Evolutionary conservation across 306 rosid genomes (phyloP), one percentile per base, ranked within the genome.

Genomic region (Medicago arabica): DNA sequence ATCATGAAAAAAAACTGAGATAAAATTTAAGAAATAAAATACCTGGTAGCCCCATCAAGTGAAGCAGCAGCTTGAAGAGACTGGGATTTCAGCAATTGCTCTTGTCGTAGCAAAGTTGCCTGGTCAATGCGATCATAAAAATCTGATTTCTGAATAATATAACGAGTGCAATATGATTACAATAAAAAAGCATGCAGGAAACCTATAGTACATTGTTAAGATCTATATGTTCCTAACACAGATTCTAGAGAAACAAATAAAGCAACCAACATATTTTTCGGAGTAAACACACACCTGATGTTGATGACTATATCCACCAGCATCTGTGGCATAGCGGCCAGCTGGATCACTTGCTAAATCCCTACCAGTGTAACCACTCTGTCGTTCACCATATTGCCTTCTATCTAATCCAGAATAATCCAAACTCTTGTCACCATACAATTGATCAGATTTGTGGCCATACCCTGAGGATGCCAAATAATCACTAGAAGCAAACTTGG

Each of bases 21-120:
- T 72, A 23, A 40, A 72, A 54, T 13, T 58, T 4, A 3, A 54
- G 28, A 21, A 81, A 80, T 38, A 77, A 59, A 78, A 77, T 92
- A 92, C 99, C 99, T 95, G 31, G 92, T 53, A 80, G 89, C 88
- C 76, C 97, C 97, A 44, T 95, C 98, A 54, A 90, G 93, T 70
- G 99, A 83, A 49, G 88, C 83, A 54, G 96, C 86, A 54, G 96
- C 86, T 73, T 95, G 97, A 61, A 92, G 86, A 28, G 97, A 86
- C 61, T 90, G 97, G 69, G 89, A 78, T 82, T 92, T 92, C 83
- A 95, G 86, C 89, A 95, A 83, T 74, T 92, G 97, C 78, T 95
- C 99, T 88, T 89, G 99, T 67, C 98, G 93, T 80, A 90, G 96
- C 87, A 95, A 72, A 74, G 88, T 71, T 25, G 90, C 89, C 90